These are phyloP conservation scores for Aspergillus eucalypticola DNA, from an alignment of 2,329 filamentous ascomycete genomes.

Conservation along the genomic window DNA sequence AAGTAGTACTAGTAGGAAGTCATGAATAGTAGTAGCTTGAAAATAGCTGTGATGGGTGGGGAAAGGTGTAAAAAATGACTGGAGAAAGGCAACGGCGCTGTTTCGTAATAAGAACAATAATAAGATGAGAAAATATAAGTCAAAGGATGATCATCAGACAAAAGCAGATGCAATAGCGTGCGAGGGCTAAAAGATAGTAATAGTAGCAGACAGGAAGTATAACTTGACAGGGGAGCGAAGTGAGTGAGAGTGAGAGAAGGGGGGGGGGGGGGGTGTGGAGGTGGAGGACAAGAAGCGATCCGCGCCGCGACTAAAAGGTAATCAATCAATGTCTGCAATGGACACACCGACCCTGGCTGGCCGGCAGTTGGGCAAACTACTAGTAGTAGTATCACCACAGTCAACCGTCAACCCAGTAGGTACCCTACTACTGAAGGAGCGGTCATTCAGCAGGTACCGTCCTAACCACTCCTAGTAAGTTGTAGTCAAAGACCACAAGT, in stretches of 20 bases:
- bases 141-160: slow-evolving; percentile 8
- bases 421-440: background rate
- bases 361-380: background rate
- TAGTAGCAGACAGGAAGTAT: slow-evolving; percentile 4
- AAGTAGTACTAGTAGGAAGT: slow-evolving; percentile 11
- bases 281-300: slow-evolving; percentile 7
- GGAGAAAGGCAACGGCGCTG: slow-evolving; percentile 2
- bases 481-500: no score
- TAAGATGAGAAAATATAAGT: slow-evolving; percentile 4
- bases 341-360: slow-evolving; percentile 13
- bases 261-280: background rate
- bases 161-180: background rate
- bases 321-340: slow-evolving; percentile 8
- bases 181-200: background rate
- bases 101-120: slow-evolving; percentile 1
- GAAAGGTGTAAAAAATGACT: background rate
- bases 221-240: background rate
- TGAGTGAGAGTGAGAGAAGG: background rate
- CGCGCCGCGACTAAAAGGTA: slow-evolving; percentile 4
- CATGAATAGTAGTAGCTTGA: slow-evolving; percentile 10
- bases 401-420: background rate
- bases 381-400: background rate
- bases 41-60: slow-evolving; percentile 3
- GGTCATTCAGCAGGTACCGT: no score
- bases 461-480: no score